Percentiles rank a stretch among this genome's conserved stretches.
phyloP scores from a whole-genome alignment of 2,329 filamentous ascomycete species.

The Xylaria digitata region DNA sequence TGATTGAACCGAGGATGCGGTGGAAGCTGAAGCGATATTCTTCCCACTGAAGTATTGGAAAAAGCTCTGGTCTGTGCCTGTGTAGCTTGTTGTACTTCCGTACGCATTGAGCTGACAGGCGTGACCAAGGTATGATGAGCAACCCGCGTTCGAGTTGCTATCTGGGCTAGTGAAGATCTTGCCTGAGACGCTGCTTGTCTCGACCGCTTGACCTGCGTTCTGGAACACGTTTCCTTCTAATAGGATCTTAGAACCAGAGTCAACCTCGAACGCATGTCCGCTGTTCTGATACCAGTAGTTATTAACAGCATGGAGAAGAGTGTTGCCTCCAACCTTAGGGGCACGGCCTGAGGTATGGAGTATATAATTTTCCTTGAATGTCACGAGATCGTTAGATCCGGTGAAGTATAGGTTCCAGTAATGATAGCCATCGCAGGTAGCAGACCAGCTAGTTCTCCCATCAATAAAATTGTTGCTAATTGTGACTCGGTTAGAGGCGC shows the following conservation, averaged over 20 bases:
- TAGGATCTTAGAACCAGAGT: slow-evolving; percentile 54
- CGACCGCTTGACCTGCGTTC: slow-evolving; percentile 37
- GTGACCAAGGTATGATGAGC: slow-evolving; percentile 56
- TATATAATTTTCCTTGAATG: slow-evolving; percentile 58
- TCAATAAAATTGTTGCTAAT: slow-evolving; percentile 61
- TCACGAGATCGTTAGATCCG: slow-evolving; percentile 55
- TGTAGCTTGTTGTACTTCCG: slow-evolving; percentile 55
- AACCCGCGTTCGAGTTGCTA: slow-evolving; percentile 28
- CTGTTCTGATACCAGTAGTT: slow-evolving; percentile 56
- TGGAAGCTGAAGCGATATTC: slow-evolving; percentile 59
- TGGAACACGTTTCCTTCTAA: slow-evolving; percentile 65
- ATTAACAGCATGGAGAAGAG: slow-evolving; percentile 55
- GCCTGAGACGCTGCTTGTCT: slow-evolving; percentile 30
- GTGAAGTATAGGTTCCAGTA: slow-evolving; percentile 60
- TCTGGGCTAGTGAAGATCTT: slow-evolving; percentile 38
- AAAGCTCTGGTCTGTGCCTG: slow-evolving; percentile 59
- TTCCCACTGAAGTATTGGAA: slow-evolving; percentile 63
- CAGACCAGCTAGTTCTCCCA: slow-evolving; percentile 56
- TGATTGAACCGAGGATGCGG: slow-evolving; percentile 42
- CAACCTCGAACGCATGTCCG: slow-evolving; percentile 60
- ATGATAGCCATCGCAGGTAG: slow-evolving; percentile 58
- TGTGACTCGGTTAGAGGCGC: slow-evolving; percentile 53
- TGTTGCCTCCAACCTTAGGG: slow-evolving; percentile 56
- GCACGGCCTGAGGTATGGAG: slow-evolving; percentile 58
- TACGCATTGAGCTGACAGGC: slow-evolving; percentile 63